These are phyloP conservation scores for Pleurotus citrinopileatus DNA, from an alignment of 768 basidiomycete genomes.

Conservation along the genomic window DNA sequence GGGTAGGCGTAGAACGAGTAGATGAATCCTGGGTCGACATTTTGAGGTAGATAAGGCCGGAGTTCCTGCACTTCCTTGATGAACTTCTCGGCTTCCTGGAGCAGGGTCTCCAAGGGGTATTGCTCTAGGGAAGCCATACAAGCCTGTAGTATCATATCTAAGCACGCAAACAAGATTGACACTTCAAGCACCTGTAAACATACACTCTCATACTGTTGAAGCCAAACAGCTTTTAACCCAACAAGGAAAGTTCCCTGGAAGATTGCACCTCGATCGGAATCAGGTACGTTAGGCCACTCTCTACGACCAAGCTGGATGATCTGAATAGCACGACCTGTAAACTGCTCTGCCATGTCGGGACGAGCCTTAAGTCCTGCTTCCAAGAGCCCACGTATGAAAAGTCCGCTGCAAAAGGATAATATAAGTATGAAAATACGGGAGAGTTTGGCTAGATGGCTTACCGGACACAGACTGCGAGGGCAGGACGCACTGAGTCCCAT, in stretches of 20 bases:
- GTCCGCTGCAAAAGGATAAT: conserved; percentile 24
- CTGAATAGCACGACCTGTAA: conserved; percentile 32
- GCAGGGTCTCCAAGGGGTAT: conserved; percentile 24
- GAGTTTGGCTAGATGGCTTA: not conserved
- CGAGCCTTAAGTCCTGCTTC: conserved; percentile 14
- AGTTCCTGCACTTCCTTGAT: conserved; percentile 21
- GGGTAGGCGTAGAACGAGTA: conserved; percentile 36
- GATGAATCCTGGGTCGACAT: conserved; percentile 25
- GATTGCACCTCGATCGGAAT: conserved; percentile 36
- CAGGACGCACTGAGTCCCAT: conserved; percentile 6
- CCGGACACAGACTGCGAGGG: conserved; percentile 4
- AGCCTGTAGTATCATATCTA: too few relatives aligned
- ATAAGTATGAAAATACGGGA: not conserved
- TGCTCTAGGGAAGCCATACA: conserved; percentile 10
- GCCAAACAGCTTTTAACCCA: conserved; percentile 33
- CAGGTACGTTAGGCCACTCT: conserved; percentile 35
- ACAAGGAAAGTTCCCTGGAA: conserved; percentile 41
- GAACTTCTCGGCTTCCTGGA: conserved; percentile 27
- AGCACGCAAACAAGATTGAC: not conserved
- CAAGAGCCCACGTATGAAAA: conserved; percentile 38
- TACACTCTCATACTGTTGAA: conserved; percentile 33
- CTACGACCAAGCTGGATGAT: conserved; percentile 40
- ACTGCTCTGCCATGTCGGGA: conserved; percentile 26
- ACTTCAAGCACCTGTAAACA: not conserved
- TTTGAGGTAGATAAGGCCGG: not conserved